phyloP scores from a whole-genome alignment of 495 filamentous ascomycete genomes.

The Xylaria palmicola region DNA sequence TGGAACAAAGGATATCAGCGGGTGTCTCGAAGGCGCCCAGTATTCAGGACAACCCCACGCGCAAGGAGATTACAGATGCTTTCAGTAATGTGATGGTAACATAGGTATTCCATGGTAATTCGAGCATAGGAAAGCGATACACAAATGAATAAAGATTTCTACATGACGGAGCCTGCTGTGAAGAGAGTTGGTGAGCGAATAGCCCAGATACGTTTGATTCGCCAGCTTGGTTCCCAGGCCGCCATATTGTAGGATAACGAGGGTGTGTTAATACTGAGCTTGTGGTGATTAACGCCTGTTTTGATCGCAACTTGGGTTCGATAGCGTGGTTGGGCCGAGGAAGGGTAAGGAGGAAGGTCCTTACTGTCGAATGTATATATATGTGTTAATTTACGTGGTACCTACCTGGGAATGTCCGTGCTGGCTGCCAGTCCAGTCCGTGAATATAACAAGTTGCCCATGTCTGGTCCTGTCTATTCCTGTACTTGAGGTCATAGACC shows the following conservation, averaged over 20 bases:
- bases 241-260: too few species aligned
- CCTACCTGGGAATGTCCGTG: not conserved
- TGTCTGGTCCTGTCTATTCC: not conserved
- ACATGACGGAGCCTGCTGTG: not conserved
- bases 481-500: not conserved
- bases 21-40: constrained; percentile 46
- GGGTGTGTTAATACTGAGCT: too few species aligned
- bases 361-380: too few species aligned
- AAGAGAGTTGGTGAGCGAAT: not conserved
- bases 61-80: constrained; percentile 45
- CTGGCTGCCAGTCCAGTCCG: not conserved
- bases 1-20: constrained; percentile 73
- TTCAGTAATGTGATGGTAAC: constrained; percentile 53
- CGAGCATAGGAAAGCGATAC: constrained; percentile 9
- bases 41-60: constrained; percentile 32
- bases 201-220: not conserved
- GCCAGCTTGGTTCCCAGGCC: too few species aligned
- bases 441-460: not conserved
- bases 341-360: too few species aligned
- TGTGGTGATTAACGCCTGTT: too few species aligned
- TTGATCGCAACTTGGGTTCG: too few species aligned
- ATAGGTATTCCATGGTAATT: constrained; percentile 19
- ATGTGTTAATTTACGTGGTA: not conserved
- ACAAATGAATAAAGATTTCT: not conserved
- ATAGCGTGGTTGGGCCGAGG: too few species aligned